Evolutionary conservation across 2,329 filamentous ascomycete genomes (phyloP).

Genomic region (Hypoxylon sp.): DNA sequence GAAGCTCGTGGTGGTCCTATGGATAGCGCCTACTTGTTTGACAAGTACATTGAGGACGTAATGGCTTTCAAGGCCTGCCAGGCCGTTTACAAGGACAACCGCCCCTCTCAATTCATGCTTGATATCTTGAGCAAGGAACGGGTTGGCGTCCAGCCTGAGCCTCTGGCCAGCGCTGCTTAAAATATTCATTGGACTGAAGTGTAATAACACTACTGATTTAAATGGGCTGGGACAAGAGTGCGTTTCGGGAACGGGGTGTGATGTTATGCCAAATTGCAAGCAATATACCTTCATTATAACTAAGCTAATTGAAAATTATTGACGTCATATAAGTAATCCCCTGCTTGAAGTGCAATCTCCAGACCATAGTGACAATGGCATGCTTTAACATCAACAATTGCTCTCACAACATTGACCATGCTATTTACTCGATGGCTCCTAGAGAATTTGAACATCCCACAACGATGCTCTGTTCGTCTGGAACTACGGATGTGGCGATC

Average conservation of each 20-base stretch:
- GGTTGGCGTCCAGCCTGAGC: constrained; percentile 84
- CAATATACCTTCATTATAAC: constrained; percentile 19
- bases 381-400: not conserved
- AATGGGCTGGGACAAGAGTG: not conserved
- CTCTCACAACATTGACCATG: not conserved
- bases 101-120: constrained; percentile 87
- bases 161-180: constrained; percentile 67
- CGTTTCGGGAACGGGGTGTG: not conserved
- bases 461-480: constrained; percentile 7
- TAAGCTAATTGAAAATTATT: constrained; percentile 2
- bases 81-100: constrained; percentile 84
- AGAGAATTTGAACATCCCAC: not conserved
- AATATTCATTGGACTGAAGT: constrained; percentile 7
- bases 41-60: constrained; percentile 94
- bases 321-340: not conserved
- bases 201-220: constrained; percentile 6
- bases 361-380: not conserved
- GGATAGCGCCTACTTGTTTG: constrained; percentile 96
- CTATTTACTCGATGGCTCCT: constrained; percentile 4
- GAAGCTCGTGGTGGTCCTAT: constrained; percentile 98
- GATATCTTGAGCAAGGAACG: constrained; percentile 95
- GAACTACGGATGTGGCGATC: constrained; percentile 5
- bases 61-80: constrained; percentile 89
- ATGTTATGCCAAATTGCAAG: constrained; percentile 12
- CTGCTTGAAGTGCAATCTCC: constrained; percentile 2